Evolutionary conservation across 2,329 filamentous ascomycete genomes (phyloP).

Genomic region (Myriosclerotinia duriaeana): DNA sequence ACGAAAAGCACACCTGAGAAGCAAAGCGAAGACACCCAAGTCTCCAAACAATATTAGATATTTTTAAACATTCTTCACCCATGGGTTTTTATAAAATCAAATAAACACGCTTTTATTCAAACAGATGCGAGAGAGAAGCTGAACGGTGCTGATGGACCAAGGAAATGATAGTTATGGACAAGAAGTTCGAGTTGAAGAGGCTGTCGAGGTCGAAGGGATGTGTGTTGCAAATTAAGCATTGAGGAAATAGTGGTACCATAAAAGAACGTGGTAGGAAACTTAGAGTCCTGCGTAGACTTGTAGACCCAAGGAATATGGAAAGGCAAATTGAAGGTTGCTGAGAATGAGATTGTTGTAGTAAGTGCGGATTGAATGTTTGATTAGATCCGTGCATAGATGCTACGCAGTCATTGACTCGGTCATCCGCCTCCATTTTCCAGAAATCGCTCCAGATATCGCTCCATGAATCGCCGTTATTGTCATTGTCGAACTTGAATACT

Average conservation of each 20-base stretch:
- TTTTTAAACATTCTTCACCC: neutral
- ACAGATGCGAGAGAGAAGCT: neutral
- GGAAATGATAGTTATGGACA: neutral
- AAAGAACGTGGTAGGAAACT: neutral
- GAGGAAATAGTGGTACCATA: neutral
- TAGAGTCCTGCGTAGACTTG: constrained; percentile 8
- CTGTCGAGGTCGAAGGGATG: neutral
- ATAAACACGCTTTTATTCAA: neutral
- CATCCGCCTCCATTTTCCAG: constrained; percentile 14
- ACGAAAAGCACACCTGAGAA: neutral
- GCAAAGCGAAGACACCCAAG: neutral
- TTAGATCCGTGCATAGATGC: neutral
- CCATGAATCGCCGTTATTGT: too few relatives aligned
- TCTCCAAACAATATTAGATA: neutral
- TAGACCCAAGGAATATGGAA: constrained; percentile 15
- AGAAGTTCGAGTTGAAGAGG: neutral
- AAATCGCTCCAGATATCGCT: too few relatives aligned
- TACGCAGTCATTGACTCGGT: neutral
- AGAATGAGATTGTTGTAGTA: neutral
- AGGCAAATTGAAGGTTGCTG: constrained; percentile 13
- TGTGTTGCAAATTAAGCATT: neutral
- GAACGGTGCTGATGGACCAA: neutral
- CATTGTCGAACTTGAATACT: too few relatives aligned
- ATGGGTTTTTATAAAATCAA: neutral
- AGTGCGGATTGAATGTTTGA: neutral